Base-by-base conservation (phyloP, 2,329 filamentous ascomycete genomes). In the Amesomyces nigricolor region DNA sequence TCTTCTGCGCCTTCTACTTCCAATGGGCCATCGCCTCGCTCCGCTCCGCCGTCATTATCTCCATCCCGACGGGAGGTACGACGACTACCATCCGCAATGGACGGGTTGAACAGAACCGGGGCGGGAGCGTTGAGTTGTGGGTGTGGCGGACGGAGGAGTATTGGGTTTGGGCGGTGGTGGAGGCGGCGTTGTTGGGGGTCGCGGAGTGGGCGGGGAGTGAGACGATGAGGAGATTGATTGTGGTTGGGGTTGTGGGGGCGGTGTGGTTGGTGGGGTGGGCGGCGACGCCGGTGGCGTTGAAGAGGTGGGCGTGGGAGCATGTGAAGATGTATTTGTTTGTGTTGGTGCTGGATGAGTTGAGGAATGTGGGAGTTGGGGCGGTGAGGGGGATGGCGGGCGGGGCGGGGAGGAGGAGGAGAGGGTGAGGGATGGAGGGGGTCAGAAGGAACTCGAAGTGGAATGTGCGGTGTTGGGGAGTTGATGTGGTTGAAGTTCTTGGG, bases 261-360 rank as follows among this genome's bases (percentile, higher is more conserved):
- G 4, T 60, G 32, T 60, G 58, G 56, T n/a, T 58, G 8, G 5
- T 60, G 1, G 58, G 58, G 1, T 58, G 52, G 56, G 16, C 53
- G 26, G 58, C 56, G 2, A 60, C 58, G 37, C 58, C 58, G 4
- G 44, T 17, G 47, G 49, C 46, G 5, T n/a, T 54, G 19, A 60
- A 58, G 47, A 35, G 43, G 10, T 60, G 58, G 58, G 56, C 56
- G 32, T 60, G 58, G 58, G 56, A 56, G 22, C 56, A 58, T 17
- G 52, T 56, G 19, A 60, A 58, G 56, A 47, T 40, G 17, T 60
- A 58, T 38, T 32, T 60, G 46, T 60, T 58, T 46, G 26, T 58
- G 3, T 16, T 60, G 45, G 35, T 60, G 9, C 32, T 60, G 46
- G 58, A 60, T 49, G 55, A 60, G 55, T 10, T 60, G 32, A 22